phyloP scores from a whole-genome alignment of 495 filamentous ascomycete genomes.

The Neurospora sp. region DNA sequence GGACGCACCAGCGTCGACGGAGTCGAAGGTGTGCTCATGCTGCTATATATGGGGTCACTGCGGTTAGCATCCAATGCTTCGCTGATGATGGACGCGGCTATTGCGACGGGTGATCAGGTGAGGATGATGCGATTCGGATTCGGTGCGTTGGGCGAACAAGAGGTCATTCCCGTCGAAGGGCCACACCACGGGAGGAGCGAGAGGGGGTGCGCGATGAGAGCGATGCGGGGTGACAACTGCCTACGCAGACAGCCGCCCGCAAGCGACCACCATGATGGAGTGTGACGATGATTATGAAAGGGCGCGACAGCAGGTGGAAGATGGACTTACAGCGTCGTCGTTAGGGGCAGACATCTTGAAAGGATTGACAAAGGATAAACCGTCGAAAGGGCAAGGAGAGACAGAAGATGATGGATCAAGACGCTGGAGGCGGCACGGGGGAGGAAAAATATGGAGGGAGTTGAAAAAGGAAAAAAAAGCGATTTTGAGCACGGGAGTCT shows the following conservation, averaged over 20 bases:
- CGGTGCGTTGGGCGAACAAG: not conserved
- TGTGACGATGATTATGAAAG: not conserved
- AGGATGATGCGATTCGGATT: not conserved
- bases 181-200: not conserved
- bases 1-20: conserved; percentile 85
- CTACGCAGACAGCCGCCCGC: conserved; percentile 6
- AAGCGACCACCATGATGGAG: not conserved
- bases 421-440: conserved; percentile 3
- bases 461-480: conserved; percentile 6
- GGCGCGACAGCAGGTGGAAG: not conserved
- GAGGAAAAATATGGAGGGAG: not conserved
- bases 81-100: not conserved
- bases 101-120: not conserved
- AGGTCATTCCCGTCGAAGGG: not conserved
- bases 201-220: conserved; percentile 16
- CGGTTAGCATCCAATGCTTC: conserved; percentile 1
- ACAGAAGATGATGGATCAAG: conserved; percentile 18
- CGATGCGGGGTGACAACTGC: conserved; percentile 23
- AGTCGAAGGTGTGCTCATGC: conserved; percentile 88
- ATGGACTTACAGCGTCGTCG: conserved; percentile 34
- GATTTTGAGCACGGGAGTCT: conserved; percentile 8
- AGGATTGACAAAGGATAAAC: conserved; percentile 26
- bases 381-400: conserved; percentile 10
- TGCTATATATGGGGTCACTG: conserved; percentile 21
- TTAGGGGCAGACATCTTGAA: conserved; percentile 32